Base-by-base conservation (phyloP, 225 moss, liverwort and hornwort genomes). In the Marchantia polymorpha region DNA sequence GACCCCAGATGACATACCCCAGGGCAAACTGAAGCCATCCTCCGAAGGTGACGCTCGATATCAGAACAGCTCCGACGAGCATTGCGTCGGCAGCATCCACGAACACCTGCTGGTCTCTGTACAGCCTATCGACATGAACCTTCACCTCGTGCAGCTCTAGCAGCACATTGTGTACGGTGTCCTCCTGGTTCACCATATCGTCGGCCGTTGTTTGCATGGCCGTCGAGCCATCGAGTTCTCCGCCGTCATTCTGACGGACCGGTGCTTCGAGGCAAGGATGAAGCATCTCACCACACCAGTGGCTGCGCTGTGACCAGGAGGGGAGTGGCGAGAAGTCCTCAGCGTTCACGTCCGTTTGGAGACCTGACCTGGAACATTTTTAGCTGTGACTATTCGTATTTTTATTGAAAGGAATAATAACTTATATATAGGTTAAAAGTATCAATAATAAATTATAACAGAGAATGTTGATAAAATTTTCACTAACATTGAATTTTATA, bases 31-130 rank as follows among this genome's bases (percentile, higher is more conserved):
- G 82, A 31, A 91, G 77, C 91, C 86, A 89, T 67, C 89, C 84
- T 74, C 77, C 84, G 39, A 78, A 89, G 1, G 84, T 88, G 12
- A 91, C 86, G 10, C 64, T 86, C 3, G 86, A 78, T 64, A 91
- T 89, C 0, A 89, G 83, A 0, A 80, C 76, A 10, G 83, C 85
- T 25, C 87, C 87, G 6, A 91, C 89, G 6, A 89, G 76, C 46
- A 87, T 87, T 52, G 87, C 86, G 79, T 89, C 88, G 3, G 87
- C 83, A 12, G 83, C 87, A 30, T 89, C 87, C 7, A 91, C 86
- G 69, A 81, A 86, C 12, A 91, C 89, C 53, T 89, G 82, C 39
- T 78, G 50, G 81, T 91, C 89, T 79, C 82, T 74, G 23, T 89
- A 91, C 46, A 91, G 81, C 25, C 81, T 30, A 12, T 91, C 84